Conservation (phyloP, 768 basidiomycete genomes). For the Amanita pallidorosea region DNA sequence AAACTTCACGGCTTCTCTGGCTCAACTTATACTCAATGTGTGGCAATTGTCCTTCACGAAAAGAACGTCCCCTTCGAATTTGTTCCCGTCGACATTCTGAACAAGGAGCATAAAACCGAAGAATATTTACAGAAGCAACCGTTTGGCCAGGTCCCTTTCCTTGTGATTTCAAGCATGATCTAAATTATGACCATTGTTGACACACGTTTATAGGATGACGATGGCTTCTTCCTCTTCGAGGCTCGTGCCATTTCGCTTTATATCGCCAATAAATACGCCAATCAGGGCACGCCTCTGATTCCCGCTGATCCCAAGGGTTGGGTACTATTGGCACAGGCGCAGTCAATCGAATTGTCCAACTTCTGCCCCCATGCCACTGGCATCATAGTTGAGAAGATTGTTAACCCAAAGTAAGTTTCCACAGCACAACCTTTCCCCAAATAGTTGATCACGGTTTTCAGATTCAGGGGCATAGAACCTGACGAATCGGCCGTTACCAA, state of each 20-base stretch:
- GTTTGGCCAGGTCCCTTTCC: slow-evolving; percentile 30
- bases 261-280: slow-evolving; percentile 41
- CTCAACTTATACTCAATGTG: slow-evolving; percentile 39
- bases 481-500: slow-evolving; percentile 15
- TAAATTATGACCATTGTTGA: background rate
- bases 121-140: slow-evolving; percentile 33
- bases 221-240: slow-evolving; percentile 57
- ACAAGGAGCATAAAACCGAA: slow-evolving; percentile 28
- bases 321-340: slow-evolving; percentile 42
- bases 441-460: slow-evolving; percentile 1
- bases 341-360: slow-evolving; percentile 38
- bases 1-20: slow-evolving; percentile 28
- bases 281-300: slow-evolving; percentile 39
- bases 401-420: slow-evolving; percentile 20
- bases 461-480: slow-evolving; percentile 14
- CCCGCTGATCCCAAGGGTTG: slow-evolving; percentile 28
- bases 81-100: slow-evolving; percentile 22
- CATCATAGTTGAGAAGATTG: no score
- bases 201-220: slow-evolving; percentile 32
- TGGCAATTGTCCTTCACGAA: slow-evolving; percentile 32
- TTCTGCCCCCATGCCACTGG: slow-evolving; percentile 37
- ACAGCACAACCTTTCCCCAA: background rate
- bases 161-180: background rate
- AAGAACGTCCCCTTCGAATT: slow-evolving; percentile 38
- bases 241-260: slow-evolving; percentile 54